A percentile compares a stretch with the other conserved stretches of the same genome.
Evolutionary conservation across 2,329 filamentous ascomycete genomes (phyloP).

Genomic region (Fusarium irregulare): DNA sequence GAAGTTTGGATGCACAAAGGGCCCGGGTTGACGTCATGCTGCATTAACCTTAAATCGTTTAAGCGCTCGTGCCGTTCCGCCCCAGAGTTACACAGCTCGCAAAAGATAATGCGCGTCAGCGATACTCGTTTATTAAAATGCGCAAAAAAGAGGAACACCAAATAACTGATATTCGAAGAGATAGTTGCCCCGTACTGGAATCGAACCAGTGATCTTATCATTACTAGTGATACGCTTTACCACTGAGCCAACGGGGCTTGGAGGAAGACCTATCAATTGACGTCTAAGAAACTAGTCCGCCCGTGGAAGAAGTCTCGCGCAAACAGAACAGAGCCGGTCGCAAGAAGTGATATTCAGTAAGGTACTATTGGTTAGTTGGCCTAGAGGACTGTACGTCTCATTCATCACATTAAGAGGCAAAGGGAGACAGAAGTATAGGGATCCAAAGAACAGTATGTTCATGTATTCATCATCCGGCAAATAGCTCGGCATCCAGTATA

Average conservation of each 20-base stretch:
- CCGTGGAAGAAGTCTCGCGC: too few species aligned
- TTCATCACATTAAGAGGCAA: not conserved
- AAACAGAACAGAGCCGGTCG: not conserved
- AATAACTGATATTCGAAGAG: not conserved
- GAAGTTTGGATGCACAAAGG: not conserved
- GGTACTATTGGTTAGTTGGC: not conserved
- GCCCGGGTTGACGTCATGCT: not conserved
- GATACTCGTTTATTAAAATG: not conserved
- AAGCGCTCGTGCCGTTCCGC: conserved; percentile 14
- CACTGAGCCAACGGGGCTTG: conserved; percentile 43
- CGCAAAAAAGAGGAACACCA: not conserved
- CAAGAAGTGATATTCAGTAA: not conserved
- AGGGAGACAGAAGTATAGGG: not conserved
- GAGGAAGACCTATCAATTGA: rapidly evolving
- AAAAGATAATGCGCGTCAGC: not conserved
- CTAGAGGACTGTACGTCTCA: not conserved
- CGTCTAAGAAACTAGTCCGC: not conserved
- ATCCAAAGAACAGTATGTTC: not conserved
- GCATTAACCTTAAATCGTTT: conserved; percentile 16
- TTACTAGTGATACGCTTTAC: conserved; percentile 44
- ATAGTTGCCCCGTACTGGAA: conserved; percentile 37
- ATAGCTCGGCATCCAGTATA: not conserved
- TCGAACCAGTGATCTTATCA: conserved; percentile 42
- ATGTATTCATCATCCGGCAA: not conserved
- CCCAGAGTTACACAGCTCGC: not conserved